Evolutionary conservation across 148 eudicot species (phyloP), one percentile per base, ranked within the genome.

Genomic region (Talinum fruticosum): DNA sequence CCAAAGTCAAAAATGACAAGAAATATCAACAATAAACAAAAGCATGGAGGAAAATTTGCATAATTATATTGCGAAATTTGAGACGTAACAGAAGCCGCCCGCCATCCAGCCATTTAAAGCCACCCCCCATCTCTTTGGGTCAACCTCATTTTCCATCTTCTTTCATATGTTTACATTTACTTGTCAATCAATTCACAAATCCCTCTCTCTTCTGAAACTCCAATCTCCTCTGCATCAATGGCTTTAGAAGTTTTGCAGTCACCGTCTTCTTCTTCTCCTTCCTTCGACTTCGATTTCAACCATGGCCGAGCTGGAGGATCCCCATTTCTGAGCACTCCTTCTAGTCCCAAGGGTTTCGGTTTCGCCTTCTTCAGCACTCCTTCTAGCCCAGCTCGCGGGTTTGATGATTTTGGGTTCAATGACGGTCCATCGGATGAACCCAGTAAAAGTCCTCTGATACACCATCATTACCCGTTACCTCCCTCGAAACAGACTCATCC

Each of bases 291-390:
- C 44, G 80, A 81, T 28, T 82, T 78, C 78, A 73, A 82, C 44
- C 69, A 41, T 21, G 81, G 84, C 32, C 36, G 71, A 68, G 61
- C 68, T n/a, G n/a, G n/a, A n/a, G n/a, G n/a, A 38, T 74, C 84
- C 21, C 81, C 78, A 2, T 72, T 23, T 49, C 28, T 71, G 5
- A 82, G 73, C 74, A 74, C 85, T 28, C 93, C 93, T 0, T 65
- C 91, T 0, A 87, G 88, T 0, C 91, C 93, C 2, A 86, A 79
- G 33, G 85, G 79, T 0, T 88, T 88, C 47, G 86, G 85, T 1
- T 76, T 73, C 0, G 79, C 47, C 73, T 88, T 74, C 73, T 79
- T 68, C 54, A 90, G 92, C 49, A 89, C 88, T 66, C 93, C 97
- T 0, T 70, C 82, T 0, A 84, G 83, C 73, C 97, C 93, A 0